A percentile compares a stretch with the other conserved stretches of the same genome.
Conservation (phyloP, 345 rosid genomes). For the Salix dunnii region DNA sequence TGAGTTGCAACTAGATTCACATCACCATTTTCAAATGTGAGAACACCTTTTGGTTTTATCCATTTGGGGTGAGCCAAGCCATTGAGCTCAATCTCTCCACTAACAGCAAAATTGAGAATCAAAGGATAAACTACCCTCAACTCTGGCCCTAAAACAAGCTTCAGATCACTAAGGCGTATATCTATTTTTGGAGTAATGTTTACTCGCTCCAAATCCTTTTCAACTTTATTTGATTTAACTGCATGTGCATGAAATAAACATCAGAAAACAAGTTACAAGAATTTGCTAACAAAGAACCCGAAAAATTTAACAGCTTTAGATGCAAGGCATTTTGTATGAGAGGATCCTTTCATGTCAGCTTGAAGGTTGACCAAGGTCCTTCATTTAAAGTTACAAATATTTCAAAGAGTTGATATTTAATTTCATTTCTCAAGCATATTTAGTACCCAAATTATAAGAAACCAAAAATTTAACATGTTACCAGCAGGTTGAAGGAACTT, state of each 20-base stretch:
- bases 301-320: not conserved
- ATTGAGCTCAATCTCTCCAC: slow-evolving; percentile 90
- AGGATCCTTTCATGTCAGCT: not conserved
- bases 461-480: slow-evolving; percentile 21
- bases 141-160: slow-evolving; percentile 92
- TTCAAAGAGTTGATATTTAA: not conserved
- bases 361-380: not conserved
- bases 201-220: slow-evolving; percentile 61
- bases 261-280: not conserved
- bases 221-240: slow-evolving; percentile 65
- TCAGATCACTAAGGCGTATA: slow-evolving; percentile 79
- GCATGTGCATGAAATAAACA: slow-evolving; percentile 29
- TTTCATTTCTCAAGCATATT: too few relatives aligned
- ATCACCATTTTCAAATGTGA: slow-evolving; percentile 95
- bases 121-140: slow-evolving; percentile 87
- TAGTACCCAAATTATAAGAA: too few relatives aligned
- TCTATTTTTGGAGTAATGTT: slow-evolving; percentile 75
- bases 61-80: slow-evolving; percentile 88
- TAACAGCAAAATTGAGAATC: slow-evolving; percentile 85
- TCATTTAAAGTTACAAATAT: not conserved
- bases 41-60: slow-evolving; percentile 85
- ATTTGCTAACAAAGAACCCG: not conserved
- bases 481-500: slow-evolving; percentile 61
- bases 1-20: slow-evolving; percentile 98
- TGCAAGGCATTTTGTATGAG: not conserved